Evolutionary conservation across 805 yeast species (phyloP), one percentile per base, ranked within the genome.

Genomic region (Candida anglica): DNA sequence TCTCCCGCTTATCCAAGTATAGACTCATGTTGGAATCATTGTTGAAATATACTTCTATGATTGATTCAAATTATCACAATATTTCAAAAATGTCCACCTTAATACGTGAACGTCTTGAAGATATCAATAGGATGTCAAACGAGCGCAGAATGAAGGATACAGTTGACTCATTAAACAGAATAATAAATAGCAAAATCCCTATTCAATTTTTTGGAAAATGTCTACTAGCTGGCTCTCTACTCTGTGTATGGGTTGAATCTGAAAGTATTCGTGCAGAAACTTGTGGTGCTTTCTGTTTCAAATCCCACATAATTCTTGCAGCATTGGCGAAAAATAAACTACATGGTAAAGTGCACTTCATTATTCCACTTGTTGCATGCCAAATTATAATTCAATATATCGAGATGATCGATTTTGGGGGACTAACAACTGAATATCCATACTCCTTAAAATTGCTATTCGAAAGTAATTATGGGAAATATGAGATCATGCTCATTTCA

Each of bases 1-100:
- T 75, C 8, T 52, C 69, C 26, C 52, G 83, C 41, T 56, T 73
- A 6, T 52, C 69, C 3, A 73, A 75, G 42, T 77, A 77, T 46
- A 62, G 67, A 34, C 53, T 77, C 22, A 62, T 77, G n/a, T 42
- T 74, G n/a, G 73, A 71, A 19, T 56, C 71, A 1, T 41, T 71
- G 25, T 33, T 50, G 6, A 59, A 63, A 23, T 46, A 56, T 27
- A 48, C 61, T 19, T 28, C 21, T 13, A 19, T 25, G 13, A 34
- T 39, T n/a, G 47, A 44, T 15, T 44, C 41, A 30, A 42, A 40
- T 14, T 32, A 42, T 24, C 35, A 42, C 30, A 15, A 37, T n/a
- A 35, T 34, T 5, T 42, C 53, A 11, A 28, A 34, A 10, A 40
- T 43, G 14, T 35, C 49, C 14, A 30, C 40, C 1, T 34, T 30